Evolutionary conservation across 2,329 filamentous ascomycete species (phyloP).

Genomic region (Falciphora oryzae): DNA sequence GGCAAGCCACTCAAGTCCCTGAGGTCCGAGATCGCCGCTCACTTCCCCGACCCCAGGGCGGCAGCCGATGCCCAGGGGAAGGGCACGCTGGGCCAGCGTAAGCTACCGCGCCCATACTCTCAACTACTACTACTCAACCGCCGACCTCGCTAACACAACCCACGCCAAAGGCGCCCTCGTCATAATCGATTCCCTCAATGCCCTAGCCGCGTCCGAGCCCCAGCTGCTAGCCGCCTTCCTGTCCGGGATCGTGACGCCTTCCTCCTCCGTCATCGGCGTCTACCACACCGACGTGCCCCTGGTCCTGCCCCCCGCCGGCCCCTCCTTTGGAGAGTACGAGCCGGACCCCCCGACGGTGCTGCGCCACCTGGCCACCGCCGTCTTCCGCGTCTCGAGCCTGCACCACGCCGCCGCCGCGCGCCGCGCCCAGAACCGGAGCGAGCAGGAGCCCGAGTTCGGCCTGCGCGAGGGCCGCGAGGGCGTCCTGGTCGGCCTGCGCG

Average conservation of each 20-base stretch:
- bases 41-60: constrained; percentile 36
- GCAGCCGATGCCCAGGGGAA: constrained; percentile 17
- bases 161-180: constrained; percentile 59
- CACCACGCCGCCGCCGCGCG: constrained; percentile 69
- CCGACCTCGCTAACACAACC: not conserved
- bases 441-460: constrained; percentile 72
- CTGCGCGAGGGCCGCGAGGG: constrained; percentile 74
- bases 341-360: constrained; percentile 68
- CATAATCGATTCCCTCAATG: constrained; percentile 74
- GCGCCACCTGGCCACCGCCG: constrained; percentile 80
- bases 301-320: constrained; percentile 27
- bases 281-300: constrained; percentile 79
- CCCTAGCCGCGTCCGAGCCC: constrained; percentile 48
- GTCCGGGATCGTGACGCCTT: constrained; percentile 59
- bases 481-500: constrained; percentile 60
- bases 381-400: constrained; percentile 69
- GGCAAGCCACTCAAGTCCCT: constrained; percentile 53
- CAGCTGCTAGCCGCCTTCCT: constrained; percentile 63
- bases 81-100: constrained; percentile 30
- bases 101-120: constrained; percentile 17
- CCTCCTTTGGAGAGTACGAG: constrained; percentile 40
- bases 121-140: not conserved
- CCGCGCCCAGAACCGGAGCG: constrained; percentile 68
- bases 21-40: constrained; percentile 52
- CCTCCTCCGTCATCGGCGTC: constrained; percentile 66